Conservation (phyloP, 768 basidiomycete species). For the Lactarius pseudohatsudake region DNA sequence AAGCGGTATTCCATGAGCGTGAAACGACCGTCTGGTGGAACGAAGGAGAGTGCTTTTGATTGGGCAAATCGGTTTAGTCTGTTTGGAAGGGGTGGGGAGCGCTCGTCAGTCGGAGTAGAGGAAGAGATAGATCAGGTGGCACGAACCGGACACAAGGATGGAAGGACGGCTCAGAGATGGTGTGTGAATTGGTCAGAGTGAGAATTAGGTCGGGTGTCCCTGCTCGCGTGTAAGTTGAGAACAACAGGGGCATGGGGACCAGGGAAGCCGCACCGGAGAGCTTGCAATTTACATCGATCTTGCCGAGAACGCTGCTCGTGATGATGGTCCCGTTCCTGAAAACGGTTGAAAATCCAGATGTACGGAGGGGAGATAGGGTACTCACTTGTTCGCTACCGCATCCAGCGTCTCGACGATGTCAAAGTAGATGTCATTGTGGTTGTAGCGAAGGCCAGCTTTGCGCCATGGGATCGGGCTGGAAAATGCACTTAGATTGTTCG, state of each 20-base stretch:
- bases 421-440: constrained; percentile 91
- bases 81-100: constrained; percentile 15
- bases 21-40: constrained; percentile 92
- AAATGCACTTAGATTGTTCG: constrained; percentile 49
- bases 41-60: constrained; percentile 79
- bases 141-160: constrained; percentile 89
- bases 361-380: not conserved
- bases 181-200: constrained; percentile 52
- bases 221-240: constrained; percentile 30
- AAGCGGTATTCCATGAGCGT: constrained; percentile 82
- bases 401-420: constrained; percentile 83
- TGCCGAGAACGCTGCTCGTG: constrained; percentile 69
- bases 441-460: constrained; percentile 76
- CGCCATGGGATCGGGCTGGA: constrained; percentile 94
- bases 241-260: not conserved
- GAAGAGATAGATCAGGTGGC: not conserved
- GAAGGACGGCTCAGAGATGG: constrained; percentile 66
- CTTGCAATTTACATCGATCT: constrained; percentile 72
- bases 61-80: constrained; percentile 81
- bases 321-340: constrained; percentile 68
- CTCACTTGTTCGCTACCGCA: constrained; percentile 76
- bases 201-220: constrained; percentile 90
- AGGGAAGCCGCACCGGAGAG: constrained; percentile 59
- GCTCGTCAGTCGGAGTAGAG: not conserved
- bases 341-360: not conserved